These are phyloP conservation scores for Tuber umbilicatum DNA, from an alignment of 495 filamentous ascomycete species.

Conservation along the genomic window DNA sequence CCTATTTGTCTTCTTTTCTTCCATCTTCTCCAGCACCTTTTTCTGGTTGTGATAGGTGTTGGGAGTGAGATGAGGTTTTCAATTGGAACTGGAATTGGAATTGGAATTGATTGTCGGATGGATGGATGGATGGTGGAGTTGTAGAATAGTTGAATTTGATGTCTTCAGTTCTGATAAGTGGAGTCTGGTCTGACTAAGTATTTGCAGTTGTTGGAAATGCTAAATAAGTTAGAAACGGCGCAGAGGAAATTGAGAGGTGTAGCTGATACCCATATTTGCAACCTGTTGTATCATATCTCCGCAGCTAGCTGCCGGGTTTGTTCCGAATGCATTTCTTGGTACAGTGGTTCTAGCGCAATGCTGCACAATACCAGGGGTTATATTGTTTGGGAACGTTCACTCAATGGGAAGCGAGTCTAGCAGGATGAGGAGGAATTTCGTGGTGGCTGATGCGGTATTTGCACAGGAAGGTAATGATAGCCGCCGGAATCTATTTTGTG, in stretches of 20 bases:
- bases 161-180: not conserved
- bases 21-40: not conserved
- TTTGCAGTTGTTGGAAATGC: not conserved
- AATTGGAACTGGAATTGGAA: constrained; percentile 2
- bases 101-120: not conserved
- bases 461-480: too few relatives aligned
- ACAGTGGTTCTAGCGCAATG: not conserved
- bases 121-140: not conserved
- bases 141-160: constrained; percentile 2
- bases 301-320: too few relatives aligned
- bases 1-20: constrained; percentile 16
- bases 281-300: not conserved
- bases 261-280: not conserved
- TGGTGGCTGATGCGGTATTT: too few relatives aligned
- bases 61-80: not conserved
- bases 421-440: not conserved
- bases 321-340: not conserved
- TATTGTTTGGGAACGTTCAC: not conserved
- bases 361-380: not conserved
- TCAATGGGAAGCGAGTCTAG: not conserved
- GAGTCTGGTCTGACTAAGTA: not conserved
- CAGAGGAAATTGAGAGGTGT: not conserved
- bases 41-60: not conserved
- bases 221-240: not conserved
- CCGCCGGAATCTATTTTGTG: too few relatives aligned